Evolutionary conservation across 2,329 filamentous ascomycete species (phyloP).

Genomic region (Tolypocladium endophyticum): DNA sequence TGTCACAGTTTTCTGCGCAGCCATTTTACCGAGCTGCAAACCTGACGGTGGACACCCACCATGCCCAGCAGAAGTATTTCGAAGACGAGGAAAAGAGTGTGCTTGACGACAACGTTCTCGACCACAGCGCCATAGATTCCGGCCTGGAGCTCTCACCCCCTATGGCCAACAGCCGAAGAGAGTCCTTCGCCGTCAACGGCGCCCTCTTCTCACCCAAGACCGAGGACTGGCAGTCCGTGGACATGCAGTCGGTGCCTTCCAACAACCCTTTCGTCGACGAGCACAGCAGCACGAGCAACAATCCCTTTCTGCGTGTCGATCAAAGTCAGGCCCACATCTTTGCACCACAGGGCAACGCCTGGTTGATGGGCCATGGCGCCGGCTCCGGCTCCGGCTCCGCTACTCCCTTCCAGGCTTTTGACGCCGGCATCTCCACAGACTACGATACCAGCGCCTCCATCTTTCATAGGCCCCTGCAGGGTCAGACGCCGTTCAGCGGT

Average conservation of each 20-base stretch:
- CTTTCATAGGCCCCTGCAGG: slow-evolving; percentile 43
- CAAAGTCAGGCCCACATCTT: slow-evolving; percentile 34
- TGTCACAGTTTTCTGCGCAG: slow-evolving; percentile 39
- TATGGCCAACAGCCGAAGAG: slow-evolving; percentile 51
- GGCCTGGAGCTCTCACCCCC: slow-evolving; percentile 52
- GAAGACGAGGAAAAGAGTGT: slow-evolving; percentile 51
- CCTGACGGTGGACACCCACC: slow-evolving; percentile 42
- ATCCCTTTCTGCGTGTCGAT: slow-evolving; percentile 58
- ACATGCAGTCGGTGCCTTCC: slow-evolving; percentile 53
- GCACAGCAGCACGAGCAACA: slow-evolving; percentile 49
- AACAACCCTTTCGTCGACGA: slow-evolving; percentile 53
- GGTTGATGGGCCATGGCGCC: slow-evolving; percentile 55
- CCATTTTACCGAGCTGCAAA: slow-evolving; percentile 38
- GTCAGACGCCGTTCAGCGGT: slow-evolving; percentile 45
- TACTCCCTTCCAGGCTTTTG: slow-evolving; percentile 61
- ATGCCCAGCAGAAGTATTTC: slow-evolving; percentile 41
- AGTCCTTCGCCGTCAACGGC: slow-evolving; percentile 47
- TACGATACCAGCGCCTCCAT: slow-evolving; percentile 43
- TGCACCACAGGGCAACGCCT: slow-evolving; percentile 33
- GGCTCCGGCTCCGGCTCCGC: slow-evolving; percentile 63
- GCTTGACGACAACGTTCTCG: slow-evolving; percentile 50
- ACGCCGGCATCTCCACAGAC: slow-evolving; percentile 39
- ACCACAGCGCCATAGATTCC: slow-evolving; percentile 49
- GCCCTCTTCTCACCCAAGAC: slow-evolving; percentile 55
- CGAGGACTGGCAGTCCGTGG: slow-evolving; percentile 52